Conservation (phyloP, 2,329 filamentous ascomycete genomes). For the Penicillium sp. region DNA sequence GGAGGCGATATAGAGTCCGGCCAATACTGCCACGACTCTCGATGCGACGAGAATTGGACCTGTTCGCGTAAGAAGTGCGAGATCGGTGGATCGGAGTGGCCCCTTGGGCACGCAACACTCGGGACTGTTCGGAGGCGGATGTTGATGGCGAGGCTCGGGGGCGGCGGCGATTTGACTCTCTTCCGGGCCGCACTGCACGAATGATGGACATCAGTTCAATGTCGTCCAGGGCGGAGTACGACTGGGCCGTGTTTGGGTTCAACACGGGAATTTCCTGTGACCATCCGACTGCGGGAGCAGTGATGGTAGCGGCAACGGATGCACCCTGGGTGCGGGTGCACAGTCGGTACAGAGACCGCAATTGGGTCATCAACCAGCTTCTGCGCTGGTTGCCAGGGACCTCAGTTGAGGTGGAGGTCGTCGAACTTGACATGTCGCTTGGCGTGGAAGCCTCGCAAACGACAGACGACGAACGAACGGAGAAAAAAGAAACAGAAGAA, state of each 20-base stretch:
- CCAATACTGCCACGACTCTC: slow-evolving; percentile 42
- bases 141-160: background rate
- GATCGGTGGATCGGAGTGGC: slow-evolving; percentile 25
- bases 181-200: slow-evolving; percentile 3
- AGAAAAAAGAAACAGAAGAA: background rate
- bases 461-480: background rate
- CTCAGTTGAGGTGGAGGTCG: background rate
- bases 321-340: background rate
- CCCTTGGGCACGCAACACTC: slow-evolving; percentile 11
- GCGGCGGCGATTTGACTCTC: background rate
- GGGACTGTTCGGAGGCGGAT: slow-evolving; percentile 4
- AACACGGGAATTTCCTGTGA: slow-evolving; percentile 3
- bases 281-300: slow-evolving; percentile 6
- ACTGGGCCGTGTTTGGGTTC: slow-evolving; percentile 1
- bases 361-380: slow-evolving; percentile 6
- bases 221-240: slow-evolving; percentile 6
- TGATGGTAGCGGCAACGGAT: background rate
- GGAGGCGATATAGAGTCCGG: slow-evolving; percentile 43
- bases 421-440: background rate
- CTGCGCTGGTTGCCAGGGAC: background rate
- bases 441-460: background rate
- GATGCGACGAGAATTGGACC: slow-evolving; percentile 37
- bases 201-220: slow-evolving; percentile 6
- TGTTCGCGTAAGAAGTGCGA: slow-evolving; percentile 38
- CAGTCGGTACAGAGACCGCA: background rate